Evolutionary conservation across 495 filamentous ascomycete genomes (phyloP).

Genomic region (Alectoria sarmentosa): DNA sequence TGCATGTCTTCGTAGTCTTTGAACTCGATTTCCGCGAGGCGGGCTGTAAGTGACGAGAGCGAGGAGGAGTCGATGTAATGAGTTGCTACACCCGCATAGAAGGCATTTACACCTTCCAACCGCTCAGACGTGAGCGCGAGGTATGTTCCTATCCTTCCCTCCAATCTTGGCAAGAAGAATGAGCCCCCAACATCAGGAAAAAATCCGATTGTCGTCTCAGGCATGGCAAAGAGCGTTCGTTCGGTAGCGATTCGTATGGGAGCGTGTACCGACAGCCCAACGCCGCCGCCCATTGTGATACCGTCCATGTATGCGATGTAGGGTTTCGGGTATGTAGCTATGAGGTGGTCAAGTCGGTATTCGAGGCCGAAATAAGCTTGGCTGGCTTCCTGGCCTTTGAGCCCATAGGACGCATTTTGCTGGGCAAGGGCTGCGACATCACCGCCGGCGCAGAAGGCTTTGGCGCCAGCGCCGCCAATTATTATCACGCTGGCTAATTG

Average conservation of each 20-base stretch:
- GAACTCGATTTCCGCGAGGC: constrained; percentile 85
- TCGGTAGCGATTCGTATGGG: constrained; percentile 96
- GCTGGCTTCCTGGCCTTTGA: constrained; percentile 56
- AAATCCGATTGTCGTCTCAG: constrained; percentile 95
- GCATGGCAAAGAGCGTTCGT: constrained; percentile 93
- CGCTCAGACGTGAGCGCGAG: constrained; percentile 80
- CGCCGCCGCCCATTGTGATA: constrained; percentile 96
- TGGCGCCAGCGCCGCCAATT: constrained; percentile 77
- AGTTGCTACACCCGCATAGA: constrained; percentile 78
- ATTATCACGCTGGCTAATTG: constrained; percentile 87
- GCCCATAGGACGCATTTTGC: constrained; percentile 60
- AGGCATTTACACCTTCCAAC: constrained; percentile 72
- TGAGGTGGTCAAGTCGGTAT: constrained; percentile 89
- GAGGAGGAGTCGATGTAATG: constrained; percentile 90
- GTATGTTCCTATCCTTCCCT: constrained; percentile 79
- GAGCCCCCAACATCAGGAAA: constrained; percentile 96
- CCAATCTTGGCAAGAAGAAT: constrained; percentile 88
- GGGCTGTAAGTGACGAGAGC: constrained; percentile 69
- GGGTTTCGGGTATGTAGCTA: constrained; percentile 91
- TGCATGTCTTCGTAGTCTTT: constrained; percentile 56
- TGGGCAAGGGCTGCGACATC: constrained; percentile 73
- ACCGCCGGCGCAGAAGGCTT: constrained; percentile 88
- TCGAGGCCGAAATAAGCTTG: constrained; percentile 81
- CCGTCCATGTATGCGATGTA: constrained; percentile 96
- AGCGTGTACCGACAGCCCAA: constrained; percentile 88